Evolutionary conservation across 2,329 filamentous ascomycete genomes (phyloP).

Genomic region (Pyricularia sp.): DNA sequence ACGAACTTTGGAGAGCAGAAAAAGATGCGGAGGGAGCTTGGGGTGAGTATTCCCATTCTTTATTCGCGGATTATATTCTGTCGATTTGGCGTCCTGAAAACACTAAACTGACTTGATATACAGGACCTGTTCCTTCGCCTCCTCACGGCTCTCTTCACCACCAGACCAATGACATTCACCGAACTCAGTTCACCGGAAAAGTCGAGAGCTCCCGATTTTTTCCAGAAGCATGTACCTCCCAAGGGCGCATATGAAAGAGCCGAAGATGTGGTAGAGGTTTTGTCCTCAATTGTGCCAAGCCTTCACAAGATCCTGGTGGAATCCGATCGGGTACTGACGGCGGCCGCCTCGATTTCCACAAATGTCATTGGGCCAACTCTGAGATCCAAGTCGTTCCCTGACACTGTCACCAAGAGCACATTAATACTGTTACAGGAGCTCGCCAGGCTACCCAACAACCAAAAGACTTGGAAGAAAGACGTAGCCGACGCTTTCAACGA

Average conservation of each 20-base stretch:
- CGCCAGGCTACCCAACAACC: conserved; percentile 61
- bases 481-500: conserved; percentile 88
- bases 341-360: conserved; percentile 67
- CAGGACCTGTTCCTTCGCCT: conserved; percentile 82
- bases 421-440: conserved; percentile 66
- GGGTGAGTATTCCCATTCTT: conserved; percentile 40
- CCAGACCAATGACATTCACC: conserved; percentile 61
- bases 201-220: conserved; percentile 22
- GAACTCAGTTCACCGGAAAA: conserved; percentile 33
- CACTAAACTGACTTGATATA: conserved; percentile 8
- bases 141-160: conserved; percentile 87
- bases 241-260: conserved; percentile 34
- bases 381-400: conserved; percentile 74
- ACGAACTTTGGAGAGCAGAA: conserved; percentile 93
- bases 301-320: conserved; percentile 76
- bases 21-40: conserved; percentile 80
- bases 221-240: conserved; percentile 14
- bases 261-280: conserved; percentile 67
- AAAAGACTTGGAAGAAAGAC: conserved; percentile 90
- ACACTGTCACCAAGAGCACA: conserved; percentile 61
- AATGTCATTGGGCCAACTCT: conserved; percentile 73
- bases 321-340: conserved; percentile 66
- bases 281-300: conserved; percentile 66
- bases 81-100: not conserved
- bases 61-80: not conserved